A percentile compares a stretch with the other conserved stretches of the same genome.
Conservation (phyloP, 1,284 basidiomycete genomes). For the Athelia sp. region DNA sequence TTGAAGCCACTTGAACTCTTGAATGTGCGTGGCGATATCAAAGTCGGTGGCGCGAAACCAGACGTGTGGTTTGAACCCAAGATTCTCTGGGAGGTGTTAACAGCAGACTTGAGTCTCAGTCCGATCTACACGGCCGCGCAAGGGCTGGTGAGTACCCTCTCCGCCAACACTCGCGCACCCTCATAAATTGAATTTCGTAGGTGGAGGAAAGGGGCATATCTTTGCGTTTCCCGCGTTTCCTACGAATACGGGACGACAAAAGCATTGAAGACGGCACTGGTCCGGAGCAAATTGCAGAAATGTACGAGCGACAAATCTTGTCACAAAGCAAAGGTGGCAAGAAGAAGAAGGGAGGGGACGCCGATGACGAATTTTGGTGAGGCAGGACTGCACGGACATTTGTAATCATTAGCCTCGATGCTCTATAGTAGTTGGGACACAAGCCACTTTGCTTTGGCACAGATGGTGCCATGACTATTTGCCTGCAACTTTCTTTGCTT, state of each 20-base stretch:
- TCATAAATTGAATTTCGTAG: conserved; percentile 31
- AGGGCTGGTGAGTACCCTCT: conserved; percentile 65
- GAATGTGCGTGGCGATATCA: conserved; percentile 72
- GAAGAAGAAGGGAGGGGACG: conserved; percentile 65
- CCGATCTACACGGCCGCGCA: conserved; percentile 98
- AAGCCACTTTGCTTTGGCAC: background rate
- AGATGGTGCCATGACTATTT: conserved; percentile 10
- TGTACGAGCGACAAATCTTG: conserved; percentile 88
- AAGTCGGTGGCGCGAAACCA: conserved; percentile 87
- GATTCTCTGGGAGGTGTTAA: conserved; percentile 97
- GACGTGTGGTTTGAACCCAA: conserved; percentile 95
- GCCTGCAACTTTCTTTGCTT: conserved; percentile 33
- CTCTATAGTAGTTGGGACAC: background rate
- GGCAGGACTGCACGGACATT: conserved; percentile 7
- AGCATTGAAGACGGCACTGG: conserved; percentile 86
- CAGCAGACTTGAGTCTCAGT: conserved; percentile 94
- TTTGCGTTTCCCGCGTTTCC: conserved; percentile 92
- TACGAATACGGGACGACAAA: conserved; percentile 92
- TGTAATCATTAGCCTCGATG: background rate
- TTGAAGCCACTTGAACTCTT: conserved; percentile 75
- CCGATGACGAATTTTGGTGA: conserved; percentile 89
- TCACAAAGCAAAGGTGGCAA: conserved; percentile 64
- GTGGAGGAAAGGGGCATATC: conserved; percentile 89
- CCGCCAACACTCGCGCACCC: conserved; percentile 3
- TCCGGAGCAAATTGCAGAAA: conserved; percentile 94